A percentile compares a stretch with the other conserved stretches of the same genome.
Evolutionary conservation across 805 yeast species (phyloP).

Genomic region (Spathaspora passalidarum): DNA sequence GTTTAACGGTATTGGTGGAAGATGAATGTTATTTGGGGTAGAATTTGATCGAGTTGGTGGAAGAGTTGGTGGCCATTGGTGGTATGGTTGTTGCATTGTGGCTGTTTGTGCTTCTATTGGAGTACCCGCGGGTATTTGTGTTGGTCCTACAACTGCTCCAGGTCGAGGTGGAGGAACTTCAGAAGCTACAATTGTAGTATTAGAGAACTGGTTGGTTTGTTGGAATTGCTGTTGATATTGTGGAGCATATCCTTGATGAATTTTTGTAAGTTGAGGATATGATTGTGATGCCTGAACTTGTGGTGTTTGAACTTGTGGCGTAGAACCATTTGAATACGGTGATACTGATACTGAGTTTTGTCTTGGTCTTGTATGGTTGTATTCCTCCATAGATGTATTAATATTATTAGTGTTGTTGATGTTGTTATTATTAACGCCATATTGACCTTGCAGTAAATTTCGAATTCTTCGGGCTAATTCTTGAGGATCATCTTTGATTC

Average conservation of each 20-base stretch:
- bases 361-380: background rate
- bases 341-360: background rate
- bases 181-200: too few relatives aligned
- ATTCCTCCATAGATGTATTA: background rate
- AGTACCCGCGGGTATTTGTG: background rate
- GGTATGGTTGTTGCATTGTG: background rate
- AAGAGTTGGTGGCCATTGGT: background rate
- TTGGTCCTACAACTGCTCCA: too few relatives aligned
- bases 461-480: background rate
- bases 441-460: background rate
- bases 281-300: background rate
- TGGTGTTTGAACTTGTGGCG: background rate
- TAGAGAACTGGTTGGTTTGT: background rate
- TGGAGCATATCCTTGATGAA: background rate
- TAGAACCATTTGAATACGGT: background rate
- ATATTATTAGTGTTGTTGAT: too few relatives aligned
- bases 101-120: background rate
- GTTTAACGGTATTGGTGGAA: slow-evolving; percentile 3
- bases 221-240: background rate
- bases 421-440: background rate
- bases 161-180: too few relatives aligned
- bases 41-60: background rate
- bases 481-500: background rate
- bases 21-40: background rate
- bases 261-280: background rate